Conservation (phyloP, 768 basidiomycete genomes). For the Lentinula sp. region DNA sequence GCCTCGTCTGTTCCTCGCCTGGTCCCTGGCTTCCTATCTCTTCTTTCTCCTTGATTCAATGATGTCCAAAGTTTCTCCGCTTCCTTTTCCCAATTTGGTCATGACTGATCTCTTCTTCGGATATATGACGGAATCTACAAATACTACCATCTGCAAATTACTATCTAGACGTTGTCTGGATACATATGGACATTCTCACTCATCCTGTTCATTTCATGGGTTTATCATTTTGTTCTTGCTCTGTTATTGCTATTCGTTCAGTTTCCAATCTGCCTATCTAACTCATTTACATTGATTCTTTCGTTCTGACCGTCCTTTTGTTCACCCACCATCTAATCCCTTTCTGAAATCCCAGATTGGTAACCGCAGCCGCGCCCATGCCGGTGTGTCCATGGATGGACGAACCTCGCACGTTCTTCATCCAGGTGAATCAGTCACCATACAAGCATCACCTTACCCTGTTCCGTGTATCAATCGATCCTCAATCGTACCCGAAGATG, state of each 20-base stretch:
- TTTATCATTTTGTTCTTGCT: background rate
- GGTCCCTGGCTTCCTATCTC: background rate
- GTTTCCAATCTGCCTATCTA: background rate
- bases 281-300: background rate
- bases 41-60: background rate
- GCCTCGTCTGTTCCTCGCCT: background rate
- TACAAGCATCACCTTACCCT: conserved; percentile 81
- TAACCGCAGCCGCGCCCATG: conserved; percentile 77
- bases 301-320: background rate
- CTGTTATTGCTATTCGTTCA: background rate
- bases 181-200: background rate
- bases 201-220: background rate
- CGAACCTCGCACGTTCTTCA: conserved; percentile 61
- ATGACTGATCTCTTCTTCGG: background rate
- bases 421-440: conserved; percentile 81
- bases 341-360: conserved; percentile 53
- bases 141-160: background rate
- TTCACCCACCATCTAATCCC: background rate
- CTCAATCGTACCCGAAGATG: conserved; percentile 53
- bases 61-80: background rate
- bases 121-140: background rate
- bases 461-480: conserved; percentile 92
- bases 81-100: background rate
- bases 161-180: background rate
- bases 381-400: conserved; percentile 47